Conservation (phyloP, 2,329 filamentous ascomycete genomes). For the Curvularia lunata region DNA sequence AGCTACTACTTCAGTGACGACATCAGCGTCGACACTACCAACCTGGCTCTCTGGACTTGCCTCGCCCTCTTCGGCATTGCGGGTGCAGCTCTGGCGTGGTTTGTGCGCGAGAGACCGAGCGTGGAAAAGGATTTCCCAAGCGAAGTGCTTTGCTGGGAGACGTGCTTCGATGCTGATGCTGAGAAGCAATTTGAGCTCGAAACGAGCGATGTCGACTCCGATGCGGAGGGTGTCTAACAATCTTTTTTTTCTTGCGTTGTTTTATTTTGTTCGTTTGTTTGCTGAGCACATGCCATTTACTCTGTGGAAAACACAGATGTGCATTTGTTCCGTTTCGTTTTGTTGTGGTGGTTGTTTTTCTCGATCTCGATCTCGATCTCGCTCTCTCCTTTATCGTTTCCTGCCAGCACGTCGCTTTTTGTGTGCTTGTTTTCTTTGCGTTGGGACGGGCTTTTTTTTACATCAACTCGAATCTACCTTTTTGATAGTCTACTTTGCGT, state of each 20-base stretch:
- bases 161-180: conserved; percentile 53
- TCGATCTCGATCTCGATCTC: neutral
- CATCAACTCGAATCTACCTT: neutral
- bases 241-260: neutral
- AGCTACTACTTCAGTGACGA: conserved; percentile 56
- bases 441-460: neutral
- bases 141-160: conserved; percentile 55
- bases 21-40: conserved; percentile 52
- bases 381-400: neutral
- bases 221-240: conserved; percentile 12
- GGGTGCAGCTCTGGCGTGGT: conserved; percentile 54
- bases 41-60: conserved; percentile 54
- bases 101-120: conserved; percentile 53
- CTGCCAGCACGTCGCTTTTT: neutral
- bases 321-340: neutral
- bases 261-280: neutral
- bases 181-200: conserved; percentile 32
- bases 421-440: neutral
- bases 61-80: conserved; percentile 50
- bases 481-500: neutral
- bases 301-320: neutral
- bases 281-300: neutral
- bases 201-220: conserved; percentile 9
- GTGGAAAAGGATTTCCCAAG: conserved; percentile 54
- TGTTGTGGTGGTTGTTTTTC: neutral